Evolutionary conservation across 2,329 filamentous ascomycete genomes (phyloP), one percentile per base, ranked within the genome.

Genomic region (Pleurostoma richardsiae): DNA sequence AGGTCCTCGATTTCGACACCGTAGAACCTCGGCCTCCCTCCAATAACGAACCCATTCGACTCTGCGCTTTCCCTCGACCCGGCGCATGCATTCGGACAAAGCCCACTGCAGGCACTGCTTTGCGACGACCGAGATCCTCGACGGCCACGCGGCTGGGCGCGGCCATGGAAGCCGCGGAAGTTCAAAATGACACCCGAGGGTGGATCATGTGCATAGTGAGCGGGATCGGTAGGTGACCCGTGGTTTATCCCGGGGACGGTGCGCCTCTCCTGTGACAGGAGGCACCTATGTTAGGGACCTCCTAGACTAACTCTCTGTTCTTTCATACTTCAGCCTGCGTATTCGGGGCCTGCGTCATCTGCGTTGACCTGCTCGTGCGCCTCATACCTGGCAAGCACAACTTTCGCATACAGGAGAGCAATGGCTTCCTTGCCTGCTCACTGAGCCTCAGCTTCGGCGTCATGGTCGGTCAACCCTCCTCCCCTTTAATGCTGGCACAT

Each of bases 131-230:
- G 33, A 36, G 33, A 36, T 36, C 33, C 33, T 8, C n/a, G 8
- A n/a, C 8, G 33, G 8, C 33, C 8, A 36, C 33, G 33, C 33
- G 42, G 45, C 46, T 41, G 40, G 40, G 45, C 45, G 43, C 52
- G 55, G 60, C 58, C 62, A 76, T 75, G 70, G 63, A 64, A 45
- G 55, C 54, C 47, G 57, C 55, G 43, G 65, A 58, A 33, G 60
- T 86, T 54, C 77, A 83, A 63, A 94, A 92, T 71, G 92, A 97
- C 71, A 85, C 85, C 52, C 82, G 90, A 53, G 92, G 94, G 59
- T 97, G 92, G 92, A 85, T 97, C 57, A 89, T 97, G 87, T 84
- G 78, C 59, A 75, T 90, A 54, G 89, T 91, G 66, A 95, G 90
- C 61, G 83, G 90, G 46, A 68, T 82, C 52, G 81, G 81, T 84